Evolutionary conservation across 805 yeast genomes (phyloP).

Genomic region (Kluyveromyces lactis): DNA sequence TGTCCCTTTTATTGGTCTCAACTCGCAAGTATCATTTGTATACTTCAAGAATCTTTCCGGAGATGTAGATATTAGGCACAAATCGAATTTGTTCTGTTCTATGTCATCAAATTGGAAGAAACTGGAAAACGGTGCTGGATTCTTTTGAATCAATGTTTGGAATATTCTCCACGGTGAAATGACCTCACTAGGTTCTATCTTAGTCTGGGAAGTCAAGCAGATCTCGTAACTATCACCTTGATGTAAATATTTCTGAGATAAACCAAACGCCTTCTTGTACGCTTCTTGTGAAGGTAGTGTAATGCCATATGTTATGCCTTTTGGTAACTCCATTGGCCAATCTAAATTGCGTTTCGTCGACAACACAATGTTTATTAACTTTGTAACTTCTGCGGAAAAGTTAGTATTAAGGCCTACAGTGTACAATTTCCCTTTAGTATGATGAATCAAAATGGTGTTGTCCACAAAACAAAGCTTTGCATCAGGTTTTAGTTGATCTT

Average conservation of each 20-base stretch:
- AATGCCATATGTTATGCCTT: constrained; percentile 23
- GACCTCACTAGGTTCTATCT: constrained; percentile 40
- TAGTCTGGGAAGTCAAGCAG: constrained; percentile 76
- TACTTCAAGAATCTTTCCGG: constrained; percentile 91
- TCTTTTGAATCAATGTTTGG: constrained; percentile 55
- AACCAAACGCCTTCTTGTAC: constrained; percentile 47
- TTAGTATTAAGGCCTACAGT: constrained; percentile 42
- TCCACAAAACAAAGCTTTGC: constrained; percentile 66
- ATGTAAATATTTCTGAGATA: constrained; percentile 59
- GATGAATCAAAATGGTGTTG: constrained; percentile 51
- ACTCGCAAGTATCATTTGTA: constrained; percentile 56
- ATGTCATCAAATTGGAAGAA: constrained; percentile 50
- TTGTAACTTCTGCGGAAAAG: constrained; percentile 22
- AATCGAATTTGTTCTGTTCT: constrained; percentile 31
- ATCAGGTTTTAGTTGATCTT: constrained; percentile 48
- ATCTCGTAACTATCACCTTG: constrained; percentile 91
- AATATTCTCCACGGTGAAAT: constrained; percentile 72
- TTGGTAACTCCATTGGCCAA: constrained; percentile 16
- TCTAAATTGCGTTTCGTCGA: constrained; percentile 6
- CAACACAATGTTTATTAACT: constrained; percentile 6
- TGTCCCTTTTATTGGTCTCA: constrained; percentile 95
- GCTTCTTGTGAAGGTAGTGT: constrained; percentile 42
- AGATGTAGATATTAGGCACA: constrained; percentile 68
- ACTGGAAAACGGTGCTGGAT: constrained; percentile 92
- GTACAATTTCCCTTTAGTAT: constrained; percentile 36